Percentiles rank a stretch among this genome's conserved stretches.
These are phyloP conservation scores for Coemansia sp. DNA, from an alignment of 192 early-diverging fungal genomes.

Conservation along the genomic window DNA sequence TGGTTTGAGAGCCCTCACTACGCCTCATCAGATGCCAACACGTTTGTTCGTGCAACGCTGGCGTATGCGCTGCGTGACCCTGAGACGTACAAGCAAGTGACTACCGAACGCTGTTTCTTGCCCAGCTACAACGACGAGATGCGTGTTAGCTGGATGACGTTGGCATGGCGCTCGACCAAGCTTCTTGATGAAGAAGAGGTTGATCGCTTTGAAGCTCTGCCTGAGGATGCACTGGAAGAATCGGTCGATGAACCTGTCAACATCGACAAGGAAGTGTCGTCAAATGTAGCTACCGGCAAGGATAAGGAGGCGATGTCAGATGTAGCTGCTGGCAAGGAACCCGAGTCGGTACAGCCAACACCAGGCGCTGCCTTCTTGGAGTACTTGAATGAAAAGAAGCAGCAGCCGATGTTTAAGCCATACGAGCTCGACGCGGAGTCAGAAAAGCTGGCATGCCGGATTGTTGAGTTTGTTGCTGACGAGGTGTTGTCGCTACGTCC, in stretches of 20 bases:
- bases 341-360: conserved; percentile 15
- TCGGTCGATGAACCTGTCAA: background rate
- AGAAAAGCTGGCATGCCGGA: conserved; percentile 41
- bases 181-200: conserved; percentile 49
- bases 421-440: conserved; percentile 48
- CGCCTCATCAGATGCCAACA: conserved; percentile 65
- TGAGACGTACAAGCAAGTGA: conserved; percentile 65
- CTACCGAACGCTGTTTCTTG: conserved; percentile 63
- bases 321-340: background rate
- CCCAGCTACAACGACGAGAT: conserved; percentile 64
- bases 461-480: conserved; percentile 45
- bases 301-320: background rate
- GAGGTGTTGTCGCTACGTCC: conserved; percentile 49
- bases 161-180: conserved; percentile 50
- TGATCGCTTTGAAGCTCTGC: conserved; percentile 30
- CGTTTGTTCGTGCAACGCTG: conserved; percentile 66
- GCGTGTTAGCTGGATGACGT: conserved; percentile 62
- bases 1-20: conserved; percentile 75
- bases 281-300: background rate
- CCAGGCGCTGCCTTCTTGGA: conserved; percentile 18
- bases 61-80: conserved; percentile 62
- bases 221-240: conserved; percentile 7
- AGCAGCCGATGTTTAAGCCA: conserved; percentile 28
- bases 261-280: background rate
- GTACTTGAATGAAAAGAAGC: conserved; percentile 37